Conservation (phyloP, 202 grass and related monocot species). For the Carex arenaria region DNA sequence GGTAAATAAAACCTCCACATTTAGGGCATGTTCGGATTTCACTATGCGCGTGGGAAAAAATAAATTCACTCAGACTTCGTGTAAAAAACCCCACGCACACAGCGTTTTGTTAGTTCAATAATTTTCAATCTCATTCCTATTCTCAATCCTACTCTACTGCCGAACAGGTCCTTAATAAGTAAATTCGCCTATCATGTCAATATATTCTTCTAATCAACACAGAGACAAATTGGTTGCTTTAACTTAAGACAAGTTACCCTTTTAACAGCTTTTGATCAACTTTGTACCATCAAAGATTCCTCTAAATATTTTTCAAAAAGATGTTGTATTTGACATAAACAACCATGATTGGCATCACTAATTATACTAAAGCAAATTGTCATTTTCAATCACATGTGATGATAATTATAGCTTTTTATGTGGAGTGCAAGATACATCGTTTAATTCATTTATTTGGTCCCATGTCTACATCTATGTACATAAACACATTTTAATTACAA, state of each 20-base stretch:
- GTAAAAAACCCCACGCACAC: no score
- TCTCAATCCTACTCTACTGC: no score
- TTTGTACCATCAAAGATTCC: slow-evolving; percentile 14
- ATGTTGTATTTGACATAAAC: background rate
- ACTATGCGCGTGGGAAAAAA: no score
- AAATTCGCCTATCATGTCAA: background rate
- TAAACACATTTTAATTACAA: background rate
- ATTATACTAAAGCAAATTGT: background rate
- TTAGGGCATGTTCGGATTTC: no score
- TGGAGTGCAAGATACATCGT: background rate
- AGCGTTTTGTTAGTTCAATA: no score
- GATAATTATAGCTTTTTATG: background rate
- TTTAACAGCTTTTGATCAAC: slow-evolving; percentile 13
- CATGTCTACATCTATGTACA: background rate
- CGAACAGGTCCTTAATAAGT: background rate
- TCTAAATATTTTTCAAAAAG: background rate
- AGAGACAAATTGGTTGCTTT: background rate
- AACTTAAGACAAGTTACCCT: background rate
- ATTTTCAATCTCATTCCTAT: no score
- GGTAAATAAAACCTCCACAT: no score
- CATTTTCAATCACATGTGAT: slow-evolving; percentile 11
- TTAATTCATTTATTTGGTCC: background rate
- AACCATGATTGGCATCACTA: slow-evolving; percentile 3
- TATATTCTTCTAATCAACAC: background rate
- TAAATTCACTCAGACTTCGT: no score